phyloP scores from a whole-genome alignment of 768 basidiomycete genomes.

The Dioszegia aurantiaca region DNA sequence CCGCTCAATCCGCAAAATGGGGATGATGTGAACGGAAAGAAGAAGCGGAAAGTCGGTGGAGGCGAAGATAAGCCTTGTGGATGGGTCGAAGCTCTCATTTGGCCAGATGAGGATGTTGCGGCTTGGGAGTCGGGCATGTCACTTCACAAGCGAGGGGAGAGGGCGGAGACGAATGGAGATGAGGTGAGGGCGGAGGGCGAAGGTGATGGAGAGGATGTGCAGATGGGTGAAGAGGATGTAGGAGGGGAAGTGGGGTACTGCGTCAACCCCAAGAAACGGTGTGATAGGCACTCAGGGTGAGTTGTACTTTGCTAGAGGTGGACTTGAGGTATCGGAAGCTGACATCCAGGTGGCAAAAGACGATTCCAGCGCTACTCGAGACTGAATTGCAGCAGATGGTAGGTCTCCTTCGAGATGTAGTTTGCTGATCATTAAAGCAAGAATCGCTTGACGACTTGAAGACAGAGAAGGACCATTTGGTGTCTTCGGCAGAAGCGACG shows the following conservation, averaged over 20 bases:
- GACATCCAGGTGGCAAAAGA: slow-evolving; percentile 34
- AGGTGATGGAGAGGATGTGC: slow-evolving; percentile 8
- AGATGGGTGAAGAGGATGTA: not conserved
- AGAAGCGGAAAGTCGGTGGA: slow-evolving; percentile 18
- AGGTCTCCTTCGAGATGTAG: not conserved
- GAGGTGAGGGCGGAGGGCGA: slow-evolving; percentile 4
- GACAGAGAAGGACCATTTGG: not conserved
- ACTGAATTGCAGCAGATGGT: slow-evolving; percentile 27
- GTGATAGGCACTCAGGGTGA: slow-evolving; percentile 39
- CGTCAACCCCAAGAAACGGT: slow-evolving; percentile 22
- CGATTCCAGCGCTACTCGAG: slow-evolving; percentile 21
- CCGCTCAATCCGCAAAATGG: not conserved
- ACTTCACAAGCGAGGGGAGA: not conserved
- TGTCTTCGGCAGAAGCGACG: not conserved
- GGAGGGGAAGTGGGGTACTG: slow-evolving; percentile 20
- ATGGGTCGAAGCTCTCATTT: slow-evolving; percentile 29
- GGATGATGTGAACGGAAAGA: slow-evolving; percentile 17
- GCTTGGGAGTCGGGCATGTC: slow-evolving; percentile 7
- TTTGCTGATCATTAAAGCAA: not conserved
- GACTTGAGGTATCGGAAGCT: not conserved
- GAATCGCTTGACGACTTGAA: not conserved
- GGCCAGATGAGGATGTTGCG: slow-evolving; percentile 28
- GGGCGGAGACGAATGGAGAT: too few relatives aligned
- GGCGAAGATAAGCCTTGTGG: slow-evolving; percentile 35
- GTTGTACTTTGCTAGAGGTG: not conserved